Evolutionary conservation across 768 basidiomycete species (phyloP).

Genomic region (Suillus tomentosus): DNA sequence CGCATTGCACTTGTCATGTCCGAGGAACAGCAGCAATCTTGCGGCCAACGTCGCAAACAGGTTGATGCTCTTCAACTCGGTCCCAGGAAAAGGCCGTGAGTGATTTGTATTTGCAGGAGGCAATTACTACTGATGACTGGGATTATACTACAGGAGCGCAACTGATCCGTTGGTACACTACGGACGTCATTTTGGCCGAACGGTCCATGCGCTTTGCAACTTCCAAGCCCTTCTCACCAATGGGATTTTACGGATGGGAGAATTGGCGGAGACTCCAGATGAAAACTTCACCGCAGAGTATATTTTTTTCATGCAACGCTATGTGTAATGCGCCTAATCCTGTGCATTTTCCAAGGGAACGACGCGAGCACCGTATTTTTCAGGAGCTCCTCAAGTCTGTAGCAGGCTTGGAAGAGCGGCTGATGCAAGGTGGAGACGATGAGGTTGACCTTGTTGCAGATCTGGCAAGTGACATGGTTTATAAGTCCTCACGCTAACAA

Average conservation of each 20-base stretch:
- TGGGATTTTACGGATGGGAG: constrained; percentile 15
- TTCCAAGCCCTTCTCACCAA: constrained; percentile 22
- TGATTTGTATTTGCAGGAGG: neutral
- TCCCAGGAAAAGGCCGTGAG: constrained; percentile 17
- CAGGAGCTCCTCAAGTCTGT: constrained; percentile 16
- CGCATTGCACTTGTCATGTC: neutral
- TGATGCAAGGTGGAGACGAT: constrained; percentile 18
- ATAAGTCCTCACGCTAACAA: too few species aligned
- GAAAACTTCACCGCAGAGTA: constrained; percentile 4
- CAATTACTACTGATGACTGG: neutral
- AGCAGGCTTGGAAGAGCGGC: constrained; percentile 19
- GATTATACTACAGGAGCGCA: constrained; percentile 2
- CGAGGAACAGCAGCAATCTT: neutral
- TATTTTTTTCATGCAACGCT: neutral
- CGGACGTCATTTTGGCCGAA: constrained; percentile 25
- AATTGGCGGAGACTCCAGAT: constrained; percentile 9
- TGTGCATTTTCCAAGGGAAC: constrained; percentile 14
- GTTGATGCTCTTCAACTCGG: constrained; percentile 18
- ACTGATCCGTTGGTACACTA: constrained; percentile 25
- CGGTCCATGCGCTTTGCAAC: constrained; percentile 24
- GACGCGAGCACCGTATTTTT: constrained; percentile 18
- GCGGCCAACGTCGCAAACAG: constrained; percentile 20
- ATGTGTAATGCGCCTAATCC: neutral
- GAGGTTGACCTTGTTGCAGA: constrained; percentile 21
- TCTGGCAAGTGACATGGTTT: constrained; percentile 13